These are phyloP conservation scores for Betula pendula DNA, from an alignment of 306 rosid species.

Conservation along the genomic window DNA sequence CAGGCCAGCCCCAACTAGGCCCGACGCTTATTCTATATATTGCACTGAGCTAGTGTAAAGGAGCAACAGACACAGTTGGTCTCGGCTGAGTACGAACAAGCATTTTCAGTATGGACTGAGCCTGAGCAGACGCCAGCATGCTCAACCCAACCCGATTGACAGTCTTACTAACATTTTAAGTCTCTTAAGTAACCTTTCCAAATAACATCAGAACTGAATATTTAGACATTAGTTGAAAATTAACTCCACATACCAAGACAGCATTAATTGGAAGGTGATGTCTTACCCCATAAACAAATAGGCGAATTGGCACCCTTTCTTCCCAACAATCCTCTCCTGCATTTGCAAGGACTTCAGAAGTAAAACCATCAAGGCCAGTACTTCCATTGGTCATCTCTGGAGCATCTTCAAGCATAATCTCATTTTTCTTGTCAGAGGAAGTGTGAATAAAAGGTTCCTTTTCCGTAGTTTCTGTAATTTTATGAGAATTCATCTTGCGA, in stretches of 20 bases:
- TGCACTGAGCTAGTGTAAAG: background rate
- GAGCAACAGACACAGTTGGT: background rate
- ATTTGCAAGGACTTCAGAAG: constrained; percentile 43
- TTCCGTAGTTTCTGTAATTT: constrained; percentile 37
- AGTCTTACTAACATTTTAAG: background rate
- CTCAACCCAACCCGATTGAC: background rate
- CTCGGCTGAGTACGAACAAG: background rate
- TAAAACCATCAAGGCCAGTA: constrained; percentile 35
- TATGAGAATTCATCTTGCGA: constrained; percentile 66
- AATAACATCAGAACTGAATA: background rate
- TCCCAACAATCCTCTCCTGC: constrained; percentile 47
- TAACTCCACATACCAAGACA: constrained; percentile 6
- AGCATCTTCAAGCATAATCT: constrained; percentile 40
- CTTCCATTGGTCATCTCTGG: constrained; percentile 37
- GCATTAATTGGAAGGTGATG: constrained; percentile 17
- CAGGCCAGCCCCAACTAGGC: background rate
- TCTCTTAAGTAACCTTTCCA: background rate
- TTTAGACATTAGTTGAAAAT: background rate
- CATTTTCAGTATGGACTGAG: background rate
- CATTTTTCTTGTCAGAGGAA: constrained; percentile 42
- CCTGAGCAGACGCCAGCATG: background rate
- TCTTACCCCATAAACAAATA: constrained; percentile 93
- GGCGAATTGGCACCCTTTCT: constrained; percentile 44
- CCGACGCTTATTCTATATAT: background rate
- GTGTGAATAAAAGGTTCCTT: constrained; percentile 34